Evolutionary conservation across 2,329 filamentous ascomycete species (phyloP), one percentile per base, ranked within the genome.

Genomic region (Cladosporium velox): DNA sequence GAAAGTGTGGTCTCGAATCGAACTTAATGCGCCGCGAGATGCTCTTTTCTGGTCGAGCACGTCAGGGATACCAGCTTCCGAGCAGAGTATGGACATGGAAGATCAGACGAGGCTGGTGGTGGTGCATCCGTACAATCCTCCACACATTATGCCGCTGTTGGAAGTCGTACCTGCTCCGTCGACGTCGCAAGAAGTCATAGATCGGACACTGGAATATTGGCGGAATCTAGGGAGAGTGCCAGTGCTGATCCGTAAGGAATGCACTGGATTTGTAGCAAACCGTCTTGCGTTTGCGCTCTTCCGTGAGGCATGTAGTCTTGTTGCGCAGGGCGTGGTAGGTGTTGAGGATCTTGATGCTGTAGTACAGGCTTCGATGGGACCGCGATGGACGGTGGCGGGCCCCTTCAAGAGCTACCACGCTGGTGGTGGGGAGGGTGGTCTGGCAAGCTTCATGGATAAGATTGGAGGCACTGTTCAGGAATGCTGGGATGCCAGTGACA

Each of bases 121-220:
- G 1, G 85, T 86, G 4, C 87, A 88, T 72, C 86, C 86, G 0
- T 88, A 85, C 73, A 88, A 88, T 64, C 87, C 84, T 26, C 86
- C 86, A 1, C 85, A 88, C 68, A 80, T 88, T 63, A 87, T 88
- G 84, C 86, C 86, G 0, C 71, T 88, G 1, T 74, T 88, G 2
- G 86, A 88, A 72, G 77, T 88, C 35, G 86, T 88, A 0, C 84
- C 85, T 0, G 80, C 79, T 1, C 80, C 79, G 4, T 66, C 69
- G 34, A 87, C 83, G 0, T 72, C 73, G 0, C 44, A 74, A 0
- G 72, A 74, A 1, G 75, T 80, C 1, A 74, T 84, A 1, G 70
- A 76, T 4, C 72, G 74, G 8, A 84, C 83, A 4, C 61, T 82
- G 32, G 70, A 73, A 0, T 87, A 85, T 69, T 87, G 82, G 81